Percentiles rank a stretch among this genome's conserved stretches.
These are phyloP conservation scores for Inga oerstediana DNA, from an alignment of 306 rosid genomes.

Conservation along the genomic window DNA sequence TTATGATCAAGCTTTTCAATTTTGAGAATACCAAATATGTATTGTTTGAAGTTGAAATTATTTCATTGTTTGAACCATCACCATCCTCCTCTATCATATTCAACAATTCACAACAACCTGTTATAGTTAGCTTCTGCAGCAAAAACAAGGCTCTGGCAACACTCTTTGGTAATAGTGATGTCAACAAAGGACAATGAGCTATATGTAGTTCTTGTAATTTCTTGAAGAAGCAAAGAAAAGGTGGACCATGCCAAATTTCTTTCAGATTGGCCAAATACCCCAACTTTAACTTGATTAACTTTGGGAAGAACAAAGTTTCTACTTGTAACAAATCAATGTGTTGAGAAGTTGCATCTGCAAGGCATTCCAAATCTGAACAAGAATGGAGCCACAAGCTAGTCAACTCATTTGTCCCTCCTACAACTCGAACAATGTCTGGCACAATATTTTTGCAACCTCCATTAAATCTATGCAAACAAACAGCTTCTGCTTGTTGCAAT, in stretches of 20 bases:
- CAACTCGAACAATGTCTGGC: conserved; percentile 2
- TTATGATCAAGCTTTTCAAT: not conserved
- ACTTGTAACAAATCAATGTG: not conserved
- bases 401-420: conserved; percentile 9
- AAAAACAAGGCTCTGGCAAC: not conserved
- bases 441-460: conserved; percentile 12
- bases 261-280: not conserved
- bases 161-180: conserved; percentile 4
- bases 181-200: not conserved
- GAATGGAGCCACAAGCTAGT: not conserved
- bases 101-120: not conserved
- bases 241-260: conserved; percentile 8
- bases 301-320: not conserved
- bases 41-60: not conserved
- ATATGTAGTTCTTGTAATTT: not conserved
- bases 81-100: not conserved
- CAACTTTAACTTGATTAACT: not conserved
- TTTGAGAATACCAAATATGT: not conserved
- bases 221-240: not conserved
- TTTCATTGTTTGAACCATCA: not conserved
- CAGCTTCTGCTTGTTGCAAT: not conserved
- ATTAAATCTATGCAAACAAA: not conserved
- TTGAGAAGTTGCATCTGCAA: not conserved
- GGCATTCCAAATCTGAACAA: conserved; percentile 16
- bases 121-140: not conserved